Conservation (phyloP, 177 flowering plant genomes). For the Vitis hybrid region DNA sequence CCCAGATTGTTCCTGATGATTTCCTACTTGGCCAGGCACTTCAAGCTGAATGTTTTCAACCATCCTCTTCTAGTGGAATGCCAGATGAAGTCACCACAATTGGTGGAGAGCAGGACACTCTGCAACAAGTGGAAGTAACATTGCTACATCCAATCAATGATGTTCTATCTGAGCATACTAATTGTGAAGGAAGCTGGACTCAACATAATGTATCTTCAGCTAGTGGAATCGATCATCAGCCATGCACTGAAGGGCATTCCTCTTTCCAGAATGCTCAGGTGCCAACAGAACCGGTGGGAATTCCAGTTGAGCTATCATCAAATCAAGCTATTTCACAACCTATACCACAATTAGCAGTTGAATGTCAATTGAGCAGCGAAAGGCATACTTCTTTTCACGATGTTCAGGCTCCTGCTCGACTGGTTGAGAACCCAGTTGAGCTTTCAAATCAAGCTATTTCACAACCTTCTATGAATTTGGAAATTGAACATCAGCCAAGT, state of each 20-base stretch:
- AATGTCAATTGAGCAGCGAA: slow-evolving; percentile 12
- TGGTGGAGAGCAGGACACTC: slow-evolving; percentile 1
- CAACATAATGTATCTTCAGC: slow-evolving; percentile 8
- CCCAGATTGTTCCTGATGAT: background rate
- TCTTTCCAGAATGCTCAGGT: too few relatives aligned
- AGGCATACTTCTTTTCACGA: background rate
- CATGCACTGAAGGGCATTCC: too few relatives aligned
- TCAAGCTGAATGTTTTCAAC: slow-evolving; percentile 10
- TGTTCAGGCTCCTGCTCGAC: too few relatives aligned
- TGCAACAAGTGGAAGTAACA: slow-evolving; percentile 8
- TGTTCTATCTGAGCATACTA: slow-evolving; percentile 5
- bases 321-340: too few relatives aligned
- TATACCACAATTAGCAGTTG: background rate
- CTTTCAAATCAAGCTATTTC: too few relatives aligned
- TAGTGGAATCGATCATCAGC: background rate
- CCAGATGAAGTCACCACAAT: slow-evolving; percentile 8
- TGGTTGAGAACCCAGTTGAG: too few relatives aligned
- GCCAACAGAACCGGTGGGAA: too few relatives aligned
- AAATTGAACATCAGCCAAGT: slow-evolving; percentile 9
- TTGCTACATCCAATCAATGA: slow-evolving; percentile 8
- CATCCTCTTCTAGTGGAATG: slow-evolving; percentile 3
- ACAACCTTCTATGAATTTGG: too few relatives aligned
- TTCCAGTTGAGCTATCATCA: too few relatives aligned
- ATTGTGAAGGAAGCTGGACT: slow-evolving; percentile 5
- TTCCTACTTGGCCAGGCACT: slow-evolving; percentile 10